Conservation (phyloP, 2,329 filamentous ascomycete genomes). For the Huntiella abstrusa region DNA sequence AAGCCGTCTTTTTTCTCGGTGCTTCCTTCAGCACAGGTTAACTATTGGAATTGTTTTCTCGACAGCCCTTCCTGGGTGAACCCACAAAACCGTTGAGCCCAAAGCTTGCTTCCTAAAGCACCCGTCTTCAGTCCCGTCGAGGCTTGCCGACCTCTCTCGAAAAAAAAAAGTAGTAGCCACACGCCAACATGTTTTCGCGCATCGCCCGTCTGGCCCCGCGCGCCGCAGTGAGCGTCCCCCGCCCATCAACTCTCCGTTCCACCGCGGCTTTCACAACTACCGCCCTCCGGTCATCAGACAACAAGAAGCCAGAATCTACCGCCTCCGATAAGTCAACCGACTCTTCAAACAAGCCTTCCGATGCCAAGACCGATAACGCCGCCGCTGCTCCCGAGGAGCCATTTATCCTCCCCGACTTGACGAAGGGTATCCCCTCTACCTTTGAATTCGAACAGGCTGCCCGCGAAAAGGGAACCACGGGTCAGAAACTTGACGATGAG, state of each 20-base stretch:
- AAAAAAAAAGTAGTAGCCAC: too few species aligned
- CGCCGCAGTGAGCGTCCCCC: slow-evolving; percentile 12
- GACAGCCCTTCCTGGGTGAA: too few species aligned
- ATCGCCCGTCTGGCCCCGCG: slow-evolving; percentile 3
- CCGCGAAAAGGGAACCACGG: slow-evolving; percentile 5
- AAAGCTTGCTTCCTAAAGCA: too few species aligned
- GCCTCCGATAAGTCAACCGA: neutral
- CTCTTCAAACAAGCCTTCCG: neutral
- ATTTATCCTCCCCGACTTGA: slow-evolving; percentile 69
- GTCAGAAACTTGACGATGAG: slow-evolving; percentile 19
- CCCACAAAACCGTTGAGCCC: too few species aligned
- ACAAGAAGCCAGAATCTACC: neutral
- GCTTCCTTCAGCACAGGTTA: too few species aligned
- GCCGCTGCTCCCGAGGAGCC: slow-evolving; percentile 20
- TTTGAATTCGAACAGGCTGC: slow-evolving; percentile 52
- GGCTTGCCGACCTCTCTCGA: too few species aligned
- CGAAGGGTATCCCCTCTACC: slow-evolving; percentile 86
- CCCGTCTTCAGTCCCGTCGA: too few species aligned
- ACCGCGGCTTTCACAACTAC: neutral
- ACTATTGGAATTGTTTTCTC: too few species aligned
- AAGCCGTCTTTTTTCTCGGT: too few species aligned
- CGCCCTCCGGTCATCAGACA: neutral
- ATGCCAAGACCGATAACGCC: neutral
- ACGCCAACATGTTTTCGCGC: slow-evolving; percentile 1
- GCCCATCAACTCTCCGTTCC: slow-evolving; percentile 12